Percentiles rank a stretch among this genome's conserved stretches.
Conservation (phyloP, 176 grass and related monocot species). For the Sorghum bicolor region DNA sequence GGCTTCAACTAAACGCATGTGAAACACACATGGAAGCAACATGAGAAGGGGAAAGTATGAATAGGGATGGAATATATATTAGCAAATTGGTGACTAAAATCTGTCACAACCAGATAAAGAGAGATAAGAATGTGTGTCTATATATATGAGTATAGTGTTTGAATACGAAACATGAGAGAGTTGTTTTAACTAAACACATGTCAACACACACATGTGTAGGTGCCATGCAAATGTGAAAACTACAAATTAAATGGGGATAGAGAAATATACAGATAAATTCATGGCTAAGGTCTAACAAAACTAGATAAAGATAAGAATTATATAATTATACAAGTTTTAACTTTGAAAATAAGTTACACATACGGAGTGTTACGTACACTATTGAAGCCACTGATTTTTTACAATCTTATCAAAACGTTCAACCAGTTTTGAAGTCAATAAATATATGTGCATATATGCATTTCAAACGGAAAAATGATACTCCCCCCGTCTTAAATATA, state of each 20-base stretch:
- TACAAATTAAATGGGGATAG: too few relatives aligned
- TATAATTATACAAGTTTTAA: neutral
- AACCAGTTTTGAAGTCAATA: neutral
- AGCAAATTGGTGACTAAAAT: neutral
- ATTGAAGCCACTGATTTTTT: neutral
- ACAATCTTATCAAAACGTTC: neutral
- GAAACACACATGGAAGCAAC: too few relatives aligned
- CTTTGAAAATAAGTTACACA: neutral
- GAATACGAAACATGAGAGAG: too few relatives aligned
- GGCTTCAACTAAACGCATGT: too few relatives aligned
- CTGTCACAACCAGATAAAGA: neutral
- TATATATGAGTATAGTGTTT: too few relatives aligned
- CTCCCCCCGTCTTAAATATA: too few relatives aligned
- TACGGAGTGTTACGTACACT: neutral
- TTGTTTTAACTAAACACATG: too few relatives aligned
- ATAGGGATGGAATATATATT: neutral
- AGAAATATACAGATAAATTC: too few relatives aligned
- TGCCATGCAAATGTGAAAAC: too few relatives aligned
- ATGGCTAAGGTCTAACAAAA: neutral
- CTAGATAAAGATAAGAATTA: neutral
- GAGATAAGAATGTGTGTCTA: too few relatives aligned
- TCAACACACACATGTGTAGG: too few relatives aligned
- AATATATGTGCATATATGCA: neutral
- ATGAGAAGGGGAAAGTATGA: too few relatives aligned
- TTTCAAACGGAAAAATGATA: neutral